Percentiles rank a stretch among this genome's conserved stretches.
Evolutionary conservation across 148 eudicot genomes (phyloP).

Genomic region (Amaranthus cruentus): DNA sequence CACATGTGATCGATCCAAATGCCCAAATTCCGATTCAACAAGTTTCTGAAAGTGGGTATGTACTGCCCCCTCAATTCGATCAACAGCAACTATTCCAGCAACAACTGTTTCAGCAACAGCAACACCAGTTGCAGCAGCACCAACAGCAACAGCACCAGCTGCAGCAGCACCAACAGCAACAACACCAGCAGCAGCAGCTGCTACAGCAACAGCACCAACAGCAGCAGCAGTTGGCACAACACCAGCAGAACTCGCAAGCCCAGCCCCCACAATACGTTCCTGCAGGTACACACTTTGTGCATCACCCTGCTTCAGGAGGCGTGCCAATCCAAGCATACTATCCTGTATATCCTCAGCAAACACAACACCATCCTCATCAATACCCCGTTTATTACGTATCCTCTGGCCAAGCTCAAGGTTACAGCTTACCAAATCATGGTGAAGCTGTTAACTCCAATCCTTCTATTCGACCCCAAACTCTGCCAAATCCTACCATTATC

Average conservation of each 20-base stretch:
- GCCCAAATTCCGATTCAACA: slow-evolving; percentile 50
- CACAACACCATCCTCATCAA: slow-evolving; percentile 49
- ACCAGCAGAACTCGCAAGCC: slow-evolving; percentile 12
- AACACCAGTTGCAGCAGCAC: slow-evolving; percentile 14
- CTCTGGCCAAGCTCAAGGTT: slow-evolving; percentile 64
- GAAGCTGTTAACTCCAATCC: slow-evolving; percentile 32
- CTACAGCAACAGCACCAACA: slow-evolving; percentile 36
- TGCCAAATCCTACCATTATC: slow-evolving; percentile 30
- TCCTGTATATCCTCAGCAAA: slow-evolving; percentile 69
- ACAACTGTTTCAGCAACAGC: slow-evolving; percentile 17
- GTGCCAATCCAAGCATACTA: slow-evolving; percentile 56
- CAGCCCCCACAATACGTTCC: slow-evolving; percentile 59
- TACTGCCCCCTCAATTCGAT: slow-evolving; percentile 46
- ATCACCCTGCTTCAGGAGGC: slow-evolving; percentile 43
- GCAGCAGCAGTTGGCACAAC: slow-evolving; percentile 17
- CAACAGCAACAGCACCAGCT: slow-evolving; percentile 23
- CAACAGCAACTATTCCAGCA: slow-evolving; percentile 21
- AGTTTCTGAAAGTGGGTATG: slow-evolving; percentile 50
- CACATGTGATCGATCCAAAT: slow-evolving; percentile 35
- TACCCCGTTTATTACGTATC: slow-evolving; percentile 54
- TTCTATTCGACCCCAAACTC: slow-evolving; percentile 44
- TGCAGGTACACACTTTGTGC: slow-evolving; percentile 60
- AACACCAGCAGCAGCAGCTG: slow-evolving; percentile 25
- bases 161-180: slow-evolving; percentile 42
- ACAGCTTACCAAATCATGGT: slow-evolving; percentile 39